Conservation (phyloP, 768 basidiomycete species). For the Peribolospora kevripleyi region DNA sequence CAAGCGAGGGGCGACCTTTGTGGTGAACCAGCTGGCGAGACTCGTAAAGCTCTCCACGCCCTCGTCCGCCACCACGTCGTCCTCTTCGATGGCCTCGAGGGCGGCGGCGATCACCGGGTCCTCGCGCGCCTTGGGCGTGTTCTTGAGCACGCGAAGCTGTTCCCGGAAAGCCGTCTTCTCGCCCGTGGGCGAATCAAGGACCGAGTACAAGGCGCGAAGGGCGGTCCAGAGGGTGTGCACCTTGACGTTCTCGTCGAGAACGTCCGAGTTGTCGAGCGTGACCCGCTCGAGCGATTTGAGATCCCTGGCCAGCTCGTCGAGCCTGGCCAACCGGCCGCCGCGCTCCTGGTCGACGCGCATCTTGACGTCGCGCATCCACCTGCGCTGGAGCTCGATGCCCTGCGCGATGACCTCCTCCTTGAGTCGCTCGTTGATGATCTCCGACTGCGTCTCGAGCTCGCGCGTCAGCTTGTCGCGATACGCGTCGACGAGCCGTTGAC, state of each 20-base stretch:
- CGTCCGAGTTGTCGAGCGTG: constrained; percentile 48
- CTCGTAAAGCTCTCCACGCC: constrained; percentile 68
- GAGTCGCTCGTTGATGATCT: constrained; percentile 79
- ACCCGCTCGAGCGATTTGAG: constrained; percentile 77
- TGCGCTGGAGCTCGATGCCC: constrained; percentile 85
- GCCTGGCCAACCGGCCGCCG: constrained; percentile 75
- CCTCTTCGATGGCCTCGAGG: constrained; percentile 29
- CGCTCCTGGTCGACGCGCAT: constrained; percentile 88
- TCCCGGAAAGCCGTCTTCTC: constrained; percentile 64
- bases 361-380: constrained; percentile 93
- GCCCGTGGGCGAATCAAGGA: constrained; percentile 25
- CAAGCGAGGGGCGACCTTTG: constrained; percentile 57
- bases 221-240: constrained; percentile 83
- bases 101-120: constrained; percentile 37
- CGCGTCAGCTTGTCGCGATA: constrained; percentile 68
- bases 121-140: constrained; percentile 26
- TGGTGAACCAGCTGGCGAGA: constrained; percentile 71
- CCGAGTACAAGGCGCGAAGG: constrained; percentile 41
- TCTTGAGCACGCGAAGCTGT: constrained; percentile 60
- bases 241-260: constrained; percentile 80
- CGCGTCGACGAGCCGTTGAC: constrained; percentile 38
- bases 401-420: constrained; percentile 87
- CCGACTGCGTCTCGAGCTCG: constrained; percentile 67
- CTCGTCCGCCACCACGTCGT: constrained; percentile 11
- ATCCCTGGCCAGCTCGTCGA: constrained; percentile 72